Percentiles rank a stretch among this genome's conserved stretches.
Conservation (phyloP, 352 stramenopile genomes). For the Ochromonadaceae sp. region DNA sequence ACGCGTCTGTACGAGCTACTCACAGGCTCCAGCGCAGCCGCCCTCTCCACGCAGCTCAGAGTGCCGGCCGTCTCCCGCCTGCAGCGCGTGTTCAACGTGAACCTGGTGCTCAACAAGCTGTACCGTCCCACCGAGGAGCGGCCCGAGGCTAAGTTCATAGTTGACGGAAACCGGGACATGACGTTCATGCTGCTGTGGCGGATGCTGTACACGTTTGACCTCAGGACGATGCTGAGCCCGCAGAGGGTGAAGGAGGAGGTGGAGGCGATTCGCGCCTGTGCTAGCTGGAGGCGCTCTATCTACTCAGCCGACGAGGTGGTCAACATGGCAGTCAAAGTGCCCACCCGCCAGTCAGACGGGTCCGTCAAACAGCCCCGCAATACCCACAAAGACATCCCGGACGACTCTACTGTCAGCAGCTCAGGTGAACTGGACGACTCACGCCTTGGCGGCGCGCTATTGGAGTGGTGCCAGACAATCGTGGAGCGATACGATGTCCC, state of each 20-base stretch:
- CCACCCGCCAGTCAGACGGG: no score
- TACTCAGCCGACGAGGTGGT: no score
- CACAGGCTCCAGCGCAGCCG: constrained; percentile 36
- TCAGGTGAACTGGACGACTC: no score
- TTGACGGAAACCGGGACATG: constrained; percentile 78
- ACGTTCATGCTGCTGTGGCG: constrained; percentile 81
- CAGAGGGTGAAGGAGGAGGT: constrained; percentile 56
- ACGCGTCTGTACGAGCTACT: constrained; percentile 74
- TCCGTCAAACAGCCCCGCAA: no score
- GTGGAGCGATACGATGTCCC: constrained; percentile 60
- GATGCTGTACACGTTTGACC: constrained; percentile 61
- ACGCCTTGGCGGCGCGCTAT: constrained; percentile 39
- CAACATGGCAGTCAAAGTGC: no score
- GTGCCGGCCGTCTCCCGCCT: constrained; percentile 76
- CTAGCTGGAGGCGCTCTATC: no score
- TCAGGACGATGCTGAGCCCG: constrained; percentile 56
- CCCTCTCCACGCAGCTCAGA: constrained; percentile 58
- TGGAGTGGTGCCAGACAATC: constrained; percentile 74
- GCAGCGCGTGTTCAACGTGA: constrained; percentile 88
- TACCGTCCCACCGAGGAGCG: constrained; percentile 45
- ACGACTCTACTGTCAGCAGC: no score
- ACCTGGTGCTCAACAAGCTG: constrained; percentile 62
- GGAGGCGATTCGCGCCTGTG: constrained; percentile 19
- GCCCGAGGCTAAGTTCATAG: constrained; percentile 71
- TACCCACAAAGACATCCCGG: no score